phyloP scores from a whole-genome alignment of 2,329 filamentous ascomycete species.

The Aspergillus phoenicis region DNA sequence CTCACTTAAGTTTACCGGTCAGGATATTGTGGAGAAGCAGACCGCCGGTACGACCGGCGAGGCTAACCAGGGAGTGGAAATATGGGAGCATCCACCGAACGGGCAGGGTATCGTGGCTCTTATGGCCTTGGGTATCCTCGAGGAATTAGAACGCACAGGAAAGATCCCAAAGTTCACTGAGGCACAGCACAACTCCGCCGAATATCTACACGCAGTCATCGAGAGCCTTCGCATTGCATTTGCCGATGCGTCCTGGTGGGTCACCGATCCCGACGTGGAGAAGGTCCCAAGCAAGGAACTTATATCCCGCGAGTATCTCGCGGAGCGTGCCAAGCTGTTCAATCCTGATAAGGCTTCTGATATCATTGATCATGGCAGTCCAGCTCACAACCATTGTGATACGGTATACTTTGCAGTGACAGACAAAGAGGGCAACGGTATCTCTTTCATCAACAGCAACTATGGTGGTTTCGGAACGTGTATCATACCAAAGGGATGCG shows the following conservation, averaged over 20 bases:
- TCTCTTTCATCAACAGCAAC: constrained; percentile 96
- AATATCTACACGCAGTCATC: constrained; percentile 83
- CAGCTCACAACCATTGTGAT: constrained; percentile 82
- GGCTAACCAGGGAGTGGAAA: constrained; percentile 60
- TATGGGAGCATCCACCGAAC: constrained; percentile 98
- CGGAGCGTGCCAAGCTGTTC: constrained; percentile 67
- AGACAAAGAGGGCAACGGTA: constrained; percentile 81
- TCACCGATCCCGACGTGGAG: constrained; percentile 76
- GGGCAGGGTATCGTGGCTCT: constrained; percentile 93
- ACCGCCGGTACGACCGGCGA: constrained; percentile 47
- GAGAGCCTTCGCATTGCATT: constrained; percentile 89
- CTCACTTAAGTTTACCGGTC: constrained; percentile 74
- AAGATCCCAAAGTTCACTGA: constrained; percentile 71
- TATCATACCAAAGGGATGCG: constrained; percentile 82
- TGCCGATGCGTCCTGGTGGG: constrained; percentile 85
- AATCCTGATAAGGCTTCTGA: constrained; percentile 55
- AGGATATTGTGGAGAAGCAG: constrained; percentile 57
- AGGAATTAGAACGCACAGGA: constrained; percentile 76
- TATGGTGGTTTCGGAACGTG: constrained; percentile 82
- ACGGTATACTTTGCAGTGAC: constrained; percentile 92
- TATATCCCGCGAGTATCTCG: constrained; percentile 73
- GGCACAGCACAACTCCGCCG: constrained; percentile 76
- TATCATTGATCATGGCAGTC: constrained; percentile 71
- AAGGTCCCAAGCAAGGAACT: constrained; percentile 71
- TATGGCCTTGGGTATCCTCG: constrained; percentile 89